These are phyloP conservation scores for Populus euphratica DNA, from an alignment of 345 rosid genomes.

Conservation along the genomic window DNA sequence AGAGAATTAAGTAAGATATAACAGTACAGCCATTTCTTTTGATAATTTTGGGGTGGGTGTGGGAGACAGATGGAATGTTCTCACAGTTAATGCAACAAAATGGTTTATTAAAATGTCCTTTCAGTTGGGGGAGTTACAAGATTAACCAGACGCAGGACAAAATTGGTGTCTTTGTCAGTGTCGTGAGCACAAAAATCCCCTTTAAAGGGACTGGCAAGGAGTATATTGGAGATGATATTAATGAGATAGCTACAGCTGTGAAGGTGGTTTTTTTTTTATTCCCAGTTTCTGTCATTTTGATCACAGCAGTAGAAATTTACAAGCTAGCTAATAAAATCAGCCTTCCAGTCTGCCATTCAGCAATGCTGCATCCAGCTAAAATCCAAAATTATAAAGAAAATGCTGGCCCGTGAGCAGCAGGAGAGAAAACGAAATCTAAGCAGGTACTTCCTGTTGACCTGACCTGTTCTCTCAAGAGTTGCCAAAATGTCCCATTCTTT, in stretches of 20 bases:
- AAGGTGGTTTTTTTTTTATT: conserved; percentile 44
- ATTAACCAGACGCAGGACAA: conserved; percentile 87
- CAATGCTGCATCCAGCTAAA: conserved; percentile 96
- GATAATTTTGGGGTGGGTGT: background rate
- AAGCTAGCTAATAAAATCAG: conserved; percentile 19
- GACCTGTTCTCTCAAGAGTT: background rate
- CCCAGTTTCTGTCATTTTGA: background rate
- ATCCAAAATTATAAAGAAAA: conserved; percentile 71
- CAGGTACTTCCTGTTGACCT: conserved; percentile 42
- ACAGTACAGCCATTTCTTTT: background rate
- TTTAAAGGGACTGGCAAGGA: conserved; percentile 98
- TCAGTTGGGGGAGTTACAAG: conserved; percentile 91
- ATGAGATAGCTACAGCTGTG: conserved; percentile 86
- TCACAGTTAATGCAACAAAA: background rate
- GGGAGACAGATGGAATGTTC: background rate
- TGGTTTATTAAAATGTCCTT: conserved; percentile 9
- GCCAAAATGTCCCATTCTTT: background rate
- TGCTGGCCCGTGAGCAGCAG: conserved; percentile 92
- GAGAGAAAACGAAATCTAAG: conserved; percentile 82
- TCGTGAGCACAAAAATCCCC: conserved; percentile 94
- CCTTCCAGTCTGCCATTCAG: conserved; percentile 75
- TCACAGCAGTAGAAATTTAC: background rate
- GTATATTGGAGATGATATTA: conserved; percentile 93
- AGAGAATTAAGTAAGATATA: conserved; percentile 78
- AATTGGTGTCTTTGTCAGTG: conserved; percentile 89